These are phyloP conservation scores for Mytilinidion resinicola DNA, from an alignment of 495 filamentous ascomycete genomes.

Conservation along the genomic window DNA sequence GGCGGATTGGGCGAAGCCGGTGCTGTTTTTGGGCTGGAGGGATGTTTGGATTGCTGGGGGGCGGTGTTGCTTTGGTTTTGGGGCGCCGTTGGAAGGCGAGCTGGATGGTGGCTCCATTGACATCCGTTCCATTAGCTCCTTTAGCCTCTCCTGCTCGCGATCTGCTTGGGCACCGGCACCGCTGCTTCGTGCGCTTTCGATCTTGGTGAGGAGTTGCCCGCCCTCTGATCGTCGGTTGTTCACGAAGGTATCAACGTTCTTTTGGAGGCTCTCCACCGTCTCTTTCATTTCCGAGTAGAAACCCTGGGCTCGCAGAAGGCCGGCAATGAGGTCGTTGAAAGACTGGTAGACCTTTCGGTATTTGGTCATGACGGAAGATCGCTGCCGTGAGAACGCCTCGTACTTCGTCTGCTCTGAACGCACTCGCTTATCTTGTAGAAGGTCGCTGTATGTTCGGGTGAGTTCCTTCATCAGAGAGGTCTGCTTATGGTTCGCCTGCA, in stretches of 20 bases:
- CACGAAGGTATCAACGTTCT: conserved; percentile 96
- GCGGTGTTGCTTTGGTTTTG: conserved; percentile 28
- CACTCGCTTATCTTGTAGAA: conserved; percentile 91
- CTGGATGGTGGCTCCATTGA: conserved; percentile 62
- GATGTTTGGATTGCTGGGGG: conserved; percentile 40
- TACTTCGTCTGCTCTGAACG: conserved; percentile 91
- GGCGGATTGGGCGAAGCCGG: conserved; percentile 26
- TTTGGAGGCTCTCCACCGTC: conserved; percentile 86
- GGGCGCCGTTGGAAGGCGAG: conserved; percentile 36
- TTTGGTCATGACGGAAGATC: conserved; percentile 70
- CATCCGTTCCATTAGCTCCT: conserved; percentile 91
- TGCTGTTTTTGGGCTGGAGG: background rate
- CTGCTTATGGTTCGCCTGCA: conserved; percentile 93
- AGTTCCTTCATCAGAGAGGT: conserved; percentile 90
- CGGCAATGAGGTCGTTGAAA: conserved; percentile 83
- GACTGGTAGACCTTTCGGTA: conserved; percentile 91
- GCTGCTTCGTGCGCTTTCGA: conserved; percentile 69
- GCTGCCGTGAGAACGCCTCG: conserved; percentile 76
- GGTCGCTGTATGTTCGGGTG: conserved; percentile 75
- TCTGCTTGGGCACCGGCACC: conserved; percentile 71
- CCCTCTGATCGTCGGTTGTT: conserved; percentile 90
- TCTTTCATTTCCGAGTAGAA: conserved; percentile 97
- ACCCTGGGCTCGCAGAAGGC: conserved; percentile 74
- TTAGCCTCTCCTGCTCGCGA: conserved; percentile 73
- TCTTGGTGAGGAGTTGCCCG: conserved; percentile 77